Base-by-base conservation (phyloP, 768 basidiomycete genomes). In the Galerina sulciceps region DNA sequence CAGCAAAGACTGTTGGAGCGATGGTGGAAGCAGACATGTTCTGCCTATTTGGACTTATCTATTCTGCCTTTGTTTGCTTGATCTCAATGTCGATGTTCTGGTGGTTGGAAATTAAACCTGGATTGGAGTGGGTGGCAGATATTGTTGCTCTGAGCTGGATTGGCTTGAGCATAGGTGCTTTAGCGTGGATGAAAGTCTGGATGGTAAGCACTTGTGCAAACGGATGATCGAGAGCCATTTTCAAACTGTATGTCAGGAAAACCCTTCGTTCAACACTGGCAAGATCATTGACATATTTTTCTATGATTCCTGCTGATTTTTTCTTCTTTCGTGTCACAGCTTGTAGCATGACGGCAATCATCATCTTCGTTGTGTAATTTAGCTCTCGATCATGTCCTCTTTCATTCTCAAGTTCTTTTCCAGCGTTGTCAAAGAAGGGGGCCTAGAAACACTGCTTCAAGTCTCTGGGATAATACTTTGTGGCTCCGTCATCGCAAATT, bases 111-210 rank as follows among this genome's bases (percentile, higher is more conserved):
- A 73, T 82, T 13, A 79, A 81, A 45, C 81, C 85, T 4, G 91
- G 89, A 0, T 88, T 81, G 83, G 86, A 89, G 55, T 85, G 86
- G 82, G 70, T 91, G 20, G 94, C 88, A 0, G 92, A 95, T 63
- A 66, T 83, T 41, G 70, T 93, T 18, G 88, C 88, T 10, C 83
- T 97, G 20, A 48, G 85, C 6, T 97, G 92, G 91, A 82, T 99
- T 58, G 95, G 92, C 4, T 64, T 92, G 3, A 87, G 89, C 18
- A 91, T 96, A 81, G 89, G 88, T 48, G 69, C 82, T 3, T 71
- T 98, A 15, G 93, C 95, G 1, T 99, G 93, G 91, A 85, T 89
- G 75, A 99, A 98, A 72, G 83, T 91, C 2, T 93, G 90, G 87
- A 93, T 99, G 82, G 82, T 79, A 50, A 58, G 76, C 54, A 46